Base-by-base conservation (phyloP, 2,329 filamentous ascomycete genomes). In the Metarhizium album region DNA sequence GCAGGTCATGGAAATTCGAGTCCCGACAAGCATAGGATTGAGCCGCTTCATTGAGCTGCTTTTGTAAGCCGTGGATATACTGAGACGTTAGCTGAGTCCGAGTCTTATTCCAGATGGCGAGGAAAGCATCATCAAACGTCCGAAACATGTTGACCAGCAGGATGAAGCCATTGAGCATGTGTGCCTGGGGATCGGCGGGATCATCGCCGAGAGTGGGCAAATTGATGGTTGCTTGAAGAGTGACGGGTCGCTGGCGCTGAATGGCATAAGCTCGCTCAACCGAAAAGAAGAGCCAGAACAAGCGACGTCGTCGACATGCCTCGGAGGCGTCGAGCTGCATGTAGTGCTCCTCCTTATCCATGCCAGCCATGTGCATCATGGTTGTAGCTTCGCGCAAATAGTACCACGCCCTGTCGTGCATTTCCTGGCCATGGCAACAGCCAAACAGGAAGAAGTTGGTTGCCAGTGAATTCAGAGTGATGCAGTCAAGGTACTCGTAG, bases 361-460 rank as follows among this genome's bases (percentile, higher is more conserved):
- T 78, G 49, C 74, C 74, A 27, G 72, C 65, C 58, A 84, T 76
- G 58, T 81, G 75, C 27, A 78, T 74, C 65, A 91, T 73, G 5
- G 86, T 90, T 2, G 82, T 84, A 5, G 85, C 84, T 66, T 93
- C 87, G 24, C 86, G 81, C 9, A 91, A 71, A 62, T 88, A 82
- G 61, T 83, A 90, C 86, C 87, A 91, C 1, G 86, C 86, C 64
- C 83, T 82, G 55, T 86, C 82, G 63, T 90, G 84, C 63, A 83
- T 74, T 55, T 89, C 84, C 45, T 87, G 70, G 37, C 80, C 83
- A 54, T 85, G 84, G 63, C 84, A 80, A 52, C 83, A 84, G 37
- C 79, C 84, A 59, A 87, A 90, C 24, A 91, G 64, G 64, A 91
- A 90, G 66, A 87, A 89, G 49, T 84, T 89, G n/a, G 84, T 88